A percentile compares a stretch with the other conserved stretches of the same genome.
Evolutionary conservation across 176 grass and related monocot genomes (phyloP).

Genomic region (Zizania latifolia): DNA sequence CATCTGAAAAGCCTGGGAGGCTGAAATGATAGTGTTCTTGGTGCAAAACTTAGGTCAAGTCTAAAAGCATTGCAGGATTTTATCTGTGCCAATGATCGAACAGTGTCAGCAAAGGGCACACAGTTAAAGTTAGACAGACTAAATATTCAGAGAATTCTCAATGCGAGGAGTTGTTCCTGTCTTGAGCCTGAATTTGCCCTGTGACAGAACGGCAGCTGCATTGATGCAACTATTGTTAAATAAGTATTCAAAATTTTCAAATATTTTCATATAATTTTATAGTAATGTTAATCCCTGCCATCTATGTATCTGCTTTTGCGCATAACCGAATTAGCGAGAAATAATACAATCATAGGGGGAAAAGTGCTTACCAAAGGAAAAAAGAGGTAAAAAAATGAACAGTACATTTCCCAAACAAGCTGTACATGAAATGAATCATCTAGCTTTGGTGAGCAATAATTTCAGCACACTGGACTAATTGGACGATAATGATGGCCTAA

Average conservation of each 20-base stretch:
- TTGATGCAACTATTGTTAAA: slow-evolving; percentile 2
- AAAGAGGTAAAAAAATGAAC: background rate
- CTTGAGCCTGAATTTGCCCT: background rate
- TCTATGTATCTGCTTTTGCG: too few relatives aligned
- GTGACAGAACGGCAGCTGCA: background rate
- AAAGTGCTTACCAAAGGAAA: background rate
- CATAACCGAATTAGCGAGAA: background rate
- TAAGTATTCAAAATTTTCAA: too few relatives aligned
- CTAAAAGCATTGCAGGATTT: background rate
- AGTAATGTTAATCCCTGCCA: too few relatives aligned
- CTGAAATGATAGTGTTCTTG: background rate
- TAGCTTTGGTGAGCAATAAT: background rate
- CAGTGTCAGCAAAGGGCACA: background rate
- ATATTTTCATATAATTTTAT: too few relatives aligned
- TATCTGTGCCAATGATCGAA: background rate
- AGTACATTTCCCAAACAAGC: background rate
- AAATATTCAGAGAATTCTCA: background rate
- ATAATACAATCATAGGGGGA: background rate
- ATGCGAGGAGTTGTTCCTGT: background rate
- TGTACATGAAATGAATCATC: background rate
- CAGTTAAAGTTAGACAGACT: background rate
- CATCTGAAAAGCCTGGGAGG: background rate
- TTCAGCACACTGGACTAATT: background rate
- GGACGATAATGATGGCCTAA: slow-evolving; percentile 7
- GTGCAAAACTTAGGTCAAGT: background rate